A percentile compares a stretch with the other conserved stretches of the same genome.
These are phyloP conservation scores for Chaetoceros muelleri DNA, from an alignment of 108 stramenopile genomes.

Conservation along the genomic window DNA sequence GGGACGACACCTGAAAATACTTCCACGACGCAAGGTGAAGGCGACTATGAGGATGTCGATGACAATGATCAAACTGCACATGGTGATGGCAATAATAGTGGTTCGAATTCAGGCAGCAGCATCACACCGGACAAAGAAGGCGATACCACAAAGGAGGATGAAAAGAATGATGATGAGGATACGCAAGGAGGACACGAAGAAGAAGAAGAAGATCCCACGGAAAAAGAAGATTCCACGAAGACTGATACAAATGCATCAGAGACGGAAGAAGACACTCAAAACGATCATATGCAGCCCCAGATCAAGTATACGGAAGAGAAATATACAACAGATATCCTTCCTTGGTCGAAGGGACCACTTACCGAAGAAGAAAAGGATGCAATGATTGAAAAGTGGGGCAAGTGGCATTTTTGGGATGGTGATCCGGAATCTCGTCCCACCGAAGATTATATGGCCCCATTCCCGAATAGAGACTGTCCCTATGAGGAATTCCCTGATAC, in stretches of 20 bases:
- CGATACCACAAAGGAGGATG: not conserved
- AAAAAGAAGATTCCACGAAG: not conserved
- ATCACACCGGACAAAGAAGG: not conserved
- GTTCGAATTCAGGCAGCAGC: not conserved
- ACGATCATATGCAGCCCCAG: not conserved
- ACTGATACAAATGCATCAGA: not conserved
- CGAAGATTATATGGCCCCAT: slow-evolving; percentile 37
- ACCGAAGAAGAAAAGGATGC: slow-evolving; percentile 8
- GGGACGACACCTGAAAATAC: too few species aligned
- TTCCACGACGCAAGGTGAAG: not conserved
- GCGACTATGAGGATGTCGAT: not conserved
- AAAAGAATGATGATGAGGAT: too few species aligned
- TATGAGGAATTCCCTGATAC: slow-evolving; percentile 57
- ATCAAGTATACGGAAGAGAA: not conserved
- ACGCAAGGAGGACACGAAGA: too few species aligned
- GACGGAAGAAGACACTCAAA: not conserved
- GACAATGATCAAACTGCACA: not conserved
- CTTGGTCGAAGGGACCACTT: not conserved
- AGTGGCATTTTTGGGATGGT: slow-evolving; percentile 76
- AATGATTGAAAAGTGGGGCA: slow-evolving; percentile 25
- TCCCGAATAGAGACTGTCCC: slow-evolving; percentile 50
- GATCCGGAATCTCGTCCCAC: slow-evolving; percentile 53
- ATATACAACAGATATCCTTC: not conserved
- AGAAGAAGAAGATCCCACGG: too few species aligned
- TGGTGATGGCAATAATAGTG: not conserved